These are phyloP conservation scores for Colletotrichum siamense DNA, from an alignment of 2,329 filamentous ascomycete genomes.

Conservation along the genomic window DNA sequence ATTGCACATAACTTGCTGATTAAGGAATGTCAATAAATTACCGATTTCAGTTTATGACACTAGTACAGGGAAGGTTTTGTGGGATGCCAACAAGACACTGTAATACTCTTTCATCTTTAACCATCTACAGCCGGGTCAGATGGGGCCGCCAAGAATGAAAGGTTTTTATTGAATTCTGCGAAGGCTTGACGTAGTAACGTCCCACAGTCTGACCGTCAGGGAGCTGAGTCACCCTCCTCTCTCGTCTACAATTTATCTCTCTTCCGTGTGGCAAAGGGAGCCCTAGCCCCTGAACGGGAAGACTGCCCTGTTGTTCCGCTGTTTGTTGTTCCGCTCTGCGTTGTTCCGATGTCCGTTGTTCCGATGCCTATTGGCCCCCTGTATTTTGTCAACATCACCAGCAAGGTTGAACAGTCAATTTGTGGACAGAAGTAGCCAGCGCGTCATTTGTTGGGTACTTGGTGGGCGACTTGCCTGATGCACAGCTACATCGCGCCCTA, in stretches of 20 bases:
- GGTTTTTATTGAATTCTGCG: not conserved
- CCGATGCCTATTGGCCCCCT: not conserved
- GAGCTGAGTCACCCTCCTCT: not conserved
- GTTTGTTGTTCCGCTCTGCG: fast-evolving
- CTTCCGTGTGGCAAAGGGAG: not conserved
- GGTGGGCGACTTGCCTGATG: not conserved
- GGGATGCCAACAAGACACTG: not conserved
- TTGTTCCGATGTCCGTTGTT: not conserved
- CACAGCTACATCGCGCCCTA: not conserved
- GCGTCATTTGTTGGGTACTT: not conserved
- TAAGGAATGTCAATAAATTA: not conserved
- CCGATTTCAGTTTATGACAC: not conserved
- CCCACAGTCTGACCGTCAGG: not conserved
- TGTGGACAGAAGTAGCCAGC: not conserved
- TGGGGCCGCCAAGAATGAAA: not conserved
- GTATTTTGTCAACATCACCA: not conserved
- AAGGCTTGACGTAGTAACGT: not conserved
- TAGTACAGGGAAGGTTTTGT: fast-evolving
- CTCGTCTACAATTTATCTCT: not conserved
- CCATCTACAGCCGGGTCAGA: not conserved
- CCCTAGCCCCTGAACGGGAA: not conserved
- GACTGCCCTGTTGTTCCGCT: not conserved
- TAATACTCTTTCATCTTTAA: not conserved
- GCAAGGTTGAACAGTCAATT: not conserved
- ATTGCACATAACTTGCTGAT: not conserved